A percentile compares a stretch with the other conserved stretches of the same genome.
Evolutionary conservation across 441 rosid species (phyloP).

Genomic region (Croton laevigatus): DNA sequence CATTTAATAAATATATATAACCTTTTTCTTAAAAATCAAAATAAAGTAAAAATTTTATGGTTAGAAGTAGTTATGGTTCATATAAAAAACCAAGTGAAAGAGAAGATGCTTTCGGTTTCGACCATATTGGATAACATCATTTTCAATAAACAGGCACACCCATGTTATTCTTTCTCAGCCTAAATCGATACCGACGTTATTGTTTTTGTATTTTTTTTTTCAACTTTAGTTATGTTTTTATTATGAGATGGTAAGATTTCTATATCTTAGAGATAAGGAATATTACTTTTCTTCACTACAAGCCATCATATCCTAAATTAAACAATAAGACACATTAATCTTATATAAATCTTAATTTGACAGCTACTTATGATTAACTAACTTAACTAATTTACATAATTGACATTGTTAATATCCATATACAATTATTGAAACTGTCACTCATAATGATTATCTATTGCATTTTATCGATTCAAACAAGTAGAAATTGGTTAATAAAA

Average conservation of each 20-base stretch:
- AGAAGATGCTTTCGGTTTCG: constrained; percentile 23
- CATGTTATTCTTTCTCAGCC: constrained; percentile 13
- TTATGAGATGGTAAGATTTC: constrained; percentile 7
- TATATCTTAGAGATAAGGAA: constrained; percentile 1
- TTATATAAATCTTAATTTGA: neutral
- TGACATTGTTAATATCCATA: too few species aligned
- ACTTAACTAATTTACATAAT: too few species aligned
- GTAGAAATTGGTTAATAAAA: too few species aligned
- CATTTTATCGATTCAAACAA: too few species aligned
- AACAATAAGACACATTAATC: constrained; percentile 13
- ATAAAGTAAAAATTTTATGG: constrained; percentile 8
- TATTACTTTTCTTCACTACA: neutral
- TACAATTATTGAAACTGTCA: too few species aligned
- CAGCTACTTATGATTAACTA: neutral
- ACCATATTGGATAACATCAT: constrained; percentile 19
- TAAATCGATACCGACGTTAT: constrained; percentile 15
- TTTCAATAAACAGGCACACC: constrained; percentile 22
- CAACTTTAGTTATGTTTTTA: constrained; percentile 11
- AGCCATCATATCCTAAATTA: neutral
- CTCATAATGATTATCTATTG: too few species aligned
- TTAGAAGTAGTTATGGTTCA: constrained; percentile 8
- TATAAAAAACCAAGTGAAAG: neutral
- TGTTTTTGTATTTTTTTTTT: constrained; percentile 1
- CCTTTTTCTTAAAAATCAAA: too few species aligned
- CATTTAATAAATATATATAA: too few species aligned